Conservation (phyloP, 768 basidiomycete genomes). For the Paxillus involutus region DNA sequence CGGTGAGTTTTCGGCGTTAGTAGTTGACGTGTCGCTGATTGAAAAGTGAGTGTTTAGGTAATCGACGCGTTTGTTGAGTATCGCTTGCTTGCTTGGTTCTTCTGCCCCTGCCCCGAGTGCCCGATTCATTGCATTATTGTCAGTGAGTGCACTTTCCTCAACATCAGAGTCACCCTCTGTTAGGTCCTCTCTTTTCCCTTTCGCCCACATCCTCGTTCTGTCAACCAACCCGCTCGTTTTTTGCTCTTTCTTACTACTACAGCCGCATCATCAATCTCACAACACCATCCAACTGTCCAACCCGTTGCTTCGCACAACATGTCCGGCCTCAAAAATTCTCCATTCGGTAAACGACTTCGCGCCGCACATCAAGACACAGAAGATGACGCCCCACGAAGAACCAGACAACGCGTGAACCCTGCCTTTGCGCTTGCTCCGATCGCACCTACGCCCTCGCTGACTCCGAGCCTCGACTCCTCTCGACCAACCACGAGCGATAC, state of each 20-base stretch:
- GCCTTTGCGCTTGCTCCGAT: slow-evolving; percentile 47
- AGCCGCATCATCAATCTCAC: background rate
- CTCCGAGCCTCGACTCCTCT: slow-evolving; percentile 56
- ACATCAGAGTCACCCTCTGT: slow-evolving; percentile 1
- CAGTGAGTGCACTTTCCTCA: slow-evolving; percentile 9
- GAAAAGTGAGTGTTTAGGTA: slow-evolving; percentile 28
- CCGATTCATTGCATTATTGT: background rate
- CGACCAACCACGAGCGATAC: slow-evolving; percentile 53
- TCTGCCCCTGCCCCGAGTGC: slow-evolving; percentile 23
- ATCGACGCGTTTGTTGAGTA: slow-evolving; percentile 28
- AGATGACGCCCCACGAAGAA: slow-evolving; percentile 55
- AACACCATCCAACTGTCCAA: background rate
- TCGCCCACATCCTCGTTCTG: background rate
- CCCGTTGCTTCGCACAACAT: slow-evolving; percentile 32
- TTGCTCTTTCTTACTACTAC: background rate
- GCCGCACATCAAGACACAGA: slow-evolving; percentile 59
- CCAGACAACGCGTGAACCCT: slow-evolving; percentile 50
- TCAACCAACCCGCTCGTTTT: slow-evolving; percentile 5
- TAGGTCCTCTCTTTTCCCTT: background rate
- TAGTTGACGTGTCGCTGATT: slow-evolving; percentile 22
- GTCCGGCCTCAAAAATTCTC: slow-evolving; percentile 82
- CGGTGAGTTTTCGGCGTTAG: slow-evolving; percentile 1
- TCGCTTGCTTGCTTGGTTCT: slow-evolving; percentile 14
- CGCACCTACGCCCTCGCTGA: slow-evolving; percentile 38
- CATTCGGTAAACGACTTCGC: slow-evolving; percentile 81